Conservation (phyloP, 2,329 filamentous ascomycete species). For the Hymenoscyphus occultus region DNA sequence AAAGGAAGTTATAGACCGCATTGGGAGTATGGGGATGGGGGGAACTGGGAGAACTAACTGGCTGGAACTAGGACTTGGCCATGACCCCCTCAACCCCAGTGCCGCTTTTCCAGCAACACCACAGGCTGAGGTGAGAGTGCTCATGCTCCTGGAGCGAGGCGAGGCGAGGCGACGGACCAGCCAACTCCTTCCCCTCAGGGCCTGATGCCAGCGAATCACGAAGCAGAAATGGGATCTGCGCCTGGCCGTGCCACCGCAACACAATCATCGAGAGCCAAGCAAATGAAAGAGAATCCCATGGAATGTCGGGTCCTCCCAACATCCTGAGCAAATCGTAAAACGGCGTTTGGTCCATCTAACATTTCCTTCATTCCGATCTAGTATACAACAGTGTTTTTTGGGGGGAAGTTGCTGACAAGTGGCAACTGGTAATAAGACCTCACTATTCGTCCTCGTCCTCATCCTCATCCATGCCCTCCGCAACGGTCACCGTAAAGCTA, state of each 20-base stretch:
- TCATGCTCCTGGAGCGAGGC: not conserved
- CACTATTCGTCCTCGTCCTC: slow-evolving; percentile 63
- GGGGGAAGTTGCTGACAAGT: slow-evolving; percentile 15
- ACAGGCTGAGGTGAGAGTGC: slow-evolving; percentile 15
- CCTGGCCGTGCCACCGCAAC: slow-evolving; percentile 28
- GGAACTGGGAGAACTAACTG: not conserved
- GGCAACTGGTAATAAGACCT: slow-evolving; percentile 19
- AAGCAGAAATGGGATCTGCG: slow-evolving; percentile 19
- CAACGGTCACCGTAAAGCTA: slow-evolving; percentile 78
- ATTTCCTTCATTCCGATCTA: slow-evolving; percentile 32
- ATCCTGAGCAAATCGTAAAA: slow-evolving; percentile 12
- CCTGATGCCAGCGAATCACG: slow-evolving; percentile 27
- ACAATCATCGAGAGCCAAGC: slow-evolving; percentile 31
- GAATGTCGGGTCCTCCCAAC: slow-evolving; percentile 19
- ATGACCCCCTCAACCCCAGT: not conserved
- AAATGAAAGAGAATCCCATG: slow-evolving; percentile 20
- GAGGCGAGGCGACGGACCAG: slow-evolving; percentile 9
- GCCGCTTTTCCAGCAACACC: slow-evolving; percentile 9
- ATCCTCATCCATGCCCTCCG: slow-evolving; percentile 93
- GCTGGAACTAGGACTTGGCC: not conserved
- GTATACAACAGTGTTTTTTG: slow-evolving; percentile 33
- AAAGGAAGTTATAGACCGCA: not conserved
- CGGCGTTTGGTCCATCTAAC: slow-evolving; percentile 28
- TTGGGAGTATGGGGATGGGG: not conserved
- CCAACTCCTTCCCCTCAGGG: slow-evolving; percentile 11